Conservation (phyloP, 306 rosid genomes). For the Prunus campanulata region DNA sequence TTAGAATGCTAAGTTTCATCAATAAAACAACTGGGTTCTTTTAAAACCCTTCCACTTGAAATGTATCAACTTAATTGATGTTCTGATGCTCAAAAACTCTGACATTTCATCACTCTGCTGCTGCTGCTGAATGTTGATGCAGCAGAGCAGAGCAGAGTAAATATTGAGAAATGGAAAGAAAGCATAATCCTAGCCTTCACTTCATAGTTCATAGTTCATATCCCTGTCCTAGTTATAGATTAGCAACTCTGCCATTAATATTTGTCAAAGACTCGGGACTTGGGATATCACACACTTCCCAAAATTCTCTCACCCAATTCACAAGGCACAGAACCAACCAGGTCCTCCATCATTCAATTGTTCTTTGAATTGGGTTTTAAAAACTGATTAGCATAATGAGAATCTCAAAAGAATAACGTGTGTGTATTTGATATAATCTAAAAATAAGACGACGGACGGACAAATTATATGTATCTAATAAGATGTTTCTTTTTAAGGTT, state of each 20-base stretch:
- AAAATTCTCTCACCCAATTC: neutral
- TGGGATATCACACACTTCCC: conserved; percentile 1
- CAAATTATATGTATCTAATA: neutral
- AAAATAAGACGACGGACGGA: neutral
- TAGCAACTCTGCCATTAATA: neutral
- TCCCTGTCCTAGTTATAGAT: neutral
- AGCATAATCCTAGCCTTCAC: neutral
- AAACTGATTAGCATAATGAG: too few species aligned
- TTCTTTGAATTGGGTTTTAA: too few species aligned
- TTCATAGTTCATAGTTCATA: neutral
- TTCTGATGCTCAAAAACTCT: neutral
- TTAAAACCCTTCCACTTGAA: neutral
- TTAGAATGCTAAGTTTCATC: neutral
- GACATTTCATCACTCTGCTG: neutral
- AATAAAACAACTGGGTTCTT: neutral
- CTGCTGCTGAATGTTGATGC: neutral
- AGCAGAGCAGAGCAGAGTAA: neutral
- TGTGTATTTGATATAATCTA: neutral
- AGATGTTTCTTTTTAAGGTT: neutral
- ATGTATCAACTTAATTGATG: neutral
- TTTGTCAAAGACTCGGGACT: neutral
- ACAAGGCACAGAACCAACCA: neutral
- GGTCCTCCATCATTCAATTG: too few species aligned
- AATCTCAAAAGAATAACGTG: neutral
- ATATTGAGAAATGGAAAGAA: neutral